These are phyloP conservation scores for Fusarium marasasianum DNA, from an alignment of 2,329 filamentous ascomycete genomes.

Conservation along the genomic window DNA sequence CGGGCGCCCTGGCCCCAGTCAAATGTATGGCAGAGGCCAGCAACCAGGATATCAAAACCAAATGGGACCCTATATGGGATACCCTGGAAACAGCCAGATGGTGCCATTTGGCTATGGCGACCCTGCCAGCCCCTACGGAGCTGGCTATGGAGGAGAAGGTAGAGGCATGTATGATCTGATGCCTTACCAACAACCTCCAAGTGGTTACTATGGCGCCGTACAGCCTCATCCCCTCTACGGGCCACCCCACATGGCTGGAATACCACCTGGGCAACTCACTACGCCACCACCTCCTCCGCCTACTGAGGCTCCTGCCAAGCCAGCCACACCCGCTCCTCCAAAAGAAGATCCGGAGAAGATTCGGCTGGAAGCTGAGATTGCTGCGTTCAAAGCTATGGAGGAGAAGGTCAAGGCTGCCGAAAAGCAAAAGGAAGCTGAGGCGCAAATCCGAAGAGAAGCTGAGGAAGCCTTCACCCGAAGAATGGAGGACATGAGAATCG, in stretches of 20 bases:
- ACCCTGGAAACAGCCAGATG: constrained; percentile 54
- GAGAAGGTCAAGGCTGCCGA: constrained; percentile 57
- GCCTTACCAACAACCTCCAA: constrained; percentile 54
- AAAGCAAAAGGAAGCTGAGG: constrained; percentile 55
- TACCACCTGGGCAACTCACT: constrained; percentile 44
- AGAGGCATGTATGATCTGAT: constrained; percentile 60
- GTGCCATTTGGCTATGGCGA: constrained; percentile 55
- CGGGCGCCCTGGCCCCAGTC: constrained; percentile 16
- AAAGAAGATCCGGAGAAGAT: constrained; percentile 67
- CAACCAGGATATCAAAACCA: constrained; percentile 57
- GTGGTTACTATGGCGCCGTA: constrained; percentile 46
- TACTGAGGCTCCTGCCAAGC: constrained; percentile 50
- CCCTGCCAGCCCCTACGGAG: constrained; percentile 53
- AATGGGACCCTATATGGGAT: constrained; percentile 55
- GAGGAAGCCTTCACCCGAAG: constrained; percentile 51
- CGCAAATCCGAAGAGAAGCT: constrained; percentile 57
- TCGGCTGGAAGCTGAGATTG: constrained; percentile 68
- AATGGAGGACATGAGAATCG: constrained; percentile 41
- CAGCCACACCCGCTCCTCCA: constrained; percentile 51
- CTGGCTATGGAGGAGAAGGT: constrained; percentile 51
- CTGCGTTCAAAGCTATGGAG: constrained; percentile 58
- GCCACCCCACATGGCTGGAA: constrained; percentile 51
- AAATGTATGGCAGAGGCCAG: constrained; percentile 48
- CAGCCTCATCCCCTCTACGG: constrained; percentile 39
- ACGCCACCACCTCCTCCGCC: constrained; percentile 53